A percentile compares a stretch with the other conserved stretches of the same genome.
Evolutionary conservation across 768 basidiomycete species (phyloP).

Genomic region (Porphyrellus cyaneotinctus): DNA sequence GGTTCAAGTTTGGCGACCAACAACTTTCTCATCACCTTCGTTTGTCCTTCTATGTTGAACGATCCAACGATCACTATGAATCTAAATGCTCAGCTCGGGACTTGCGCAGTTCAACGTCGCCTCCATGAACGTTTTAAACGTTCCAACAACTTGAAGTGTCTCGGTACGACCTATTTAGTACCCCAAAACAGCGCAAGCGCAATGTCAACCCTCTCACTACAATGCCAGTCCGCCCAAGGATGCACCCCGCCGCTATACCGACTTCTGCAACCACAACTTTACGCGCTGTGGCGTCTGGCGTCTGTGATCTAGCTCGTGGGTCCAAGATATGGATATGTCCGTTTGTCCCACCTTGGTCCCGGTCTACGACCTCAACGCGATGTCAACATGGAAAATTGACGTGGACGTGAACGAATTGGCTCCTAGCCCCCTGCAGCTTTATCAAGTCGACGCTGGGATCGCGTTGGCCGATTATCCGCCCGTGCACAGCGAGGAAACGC

Average conservation of each 20-base stretch:
- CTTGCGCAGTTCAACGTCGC: too few species aligned
- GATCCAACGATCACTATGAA: too few species aligned
- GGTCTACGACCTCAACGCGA: not conserved
- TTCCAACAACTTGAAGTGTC: too few species aligned
- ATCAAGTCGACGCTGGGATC: constrained; percentile 18
- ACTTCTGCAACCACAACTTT: constrained; percentile 3
- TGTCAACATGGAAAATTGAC: not conserved
- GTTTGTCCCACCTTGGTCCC: not conserved
- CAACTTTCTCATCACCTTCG: too few species aligned
- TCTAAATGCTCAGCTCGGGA: too few species aligned
- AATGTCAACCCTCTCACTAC: too few species aligned
- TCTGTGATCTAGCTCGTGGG: not conserved
- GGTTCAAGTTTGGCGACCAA: too few species aligned
- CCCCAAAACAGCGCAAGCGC: too few species aligned
- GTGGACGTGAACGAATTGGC: not conserved
- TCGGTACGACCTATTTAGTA: too few species aligned
- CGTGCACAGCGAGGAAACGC: not conserved
- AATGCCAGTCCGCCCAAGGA: not conserved
- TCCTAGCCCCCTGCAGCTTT: constrained; percentile 31
- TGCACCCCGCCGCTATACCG: constrained; percentile 10
- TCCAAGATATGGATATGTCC: too few species aligned
- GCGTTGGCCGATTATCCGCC: constrained; percentile 12
- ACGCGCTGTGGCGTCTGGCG: constrained; percentile 5
- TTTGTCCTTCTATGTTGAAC: too few species aligned
- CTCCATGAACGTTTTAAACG: too few species aligned